These are phyloP conservation scores for Xylaria scruposa DNA, from an alignment of 495 filamentous ascomycete genomes.

Conservation along the genomic window DNA sequence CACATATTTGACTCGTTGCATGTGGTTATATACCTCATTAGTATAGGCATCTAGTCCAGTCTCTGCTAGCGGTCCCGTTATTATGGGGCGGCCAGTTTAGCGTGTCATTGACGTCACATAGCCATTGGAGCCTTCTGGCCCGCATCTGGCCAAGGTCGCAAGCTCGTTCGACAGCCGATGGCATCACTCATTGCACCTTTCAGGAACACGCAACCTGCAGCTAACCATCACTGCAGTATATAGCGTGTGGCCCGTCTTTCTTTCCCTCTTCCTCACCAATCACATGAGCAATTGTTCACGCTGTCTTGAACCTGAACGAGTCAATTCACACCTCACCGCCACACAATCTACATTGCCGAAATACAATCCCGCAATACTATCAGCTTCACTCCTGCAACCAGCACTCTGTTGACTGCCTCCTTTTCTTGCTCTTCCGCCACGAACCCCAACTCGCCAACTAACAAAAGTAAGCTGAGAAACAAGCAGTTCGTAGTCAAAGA, in stretches of 20 bases:
- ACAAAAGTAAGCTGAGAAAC: constrained; percentile 11
- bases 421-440: not conserved
- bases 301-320: not conserved
- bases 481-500: not conserved
- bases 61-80: not conserved
- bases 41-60: not conserved
- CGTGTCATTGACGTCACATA: constrained; percentile 20
- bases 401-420: not conserved
- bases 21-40: not conserved
- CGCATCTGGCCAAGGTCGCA: constrained; percentile 8
- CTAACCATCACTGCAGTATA: not conserved
- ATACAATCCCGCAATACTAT: not conserved
- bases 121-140: constrained; percentile 11
- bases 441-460: not conserved
- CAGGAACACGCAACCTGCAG: not conserved
- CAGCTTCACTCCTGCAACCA: not conserved
- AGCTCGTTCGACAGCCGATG: not conserved
- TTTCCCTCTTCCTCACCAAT: not conserved
- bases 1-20: not conserved
- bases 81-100: not conserved
- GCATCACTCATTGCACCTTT: constrained; percentile 7
- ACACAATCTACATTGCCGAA: not conserved
- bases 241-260: not conserved
- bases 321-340: not conserved
- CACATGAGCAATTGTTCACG: not conserved